A percentile compares a stretch with the other conserved stretches of the same genome.
phyloP scores from a whole-genome alignment of 2,329 filamentous ascomycete genomes.

The Elsinoe ampelina region DNA sequence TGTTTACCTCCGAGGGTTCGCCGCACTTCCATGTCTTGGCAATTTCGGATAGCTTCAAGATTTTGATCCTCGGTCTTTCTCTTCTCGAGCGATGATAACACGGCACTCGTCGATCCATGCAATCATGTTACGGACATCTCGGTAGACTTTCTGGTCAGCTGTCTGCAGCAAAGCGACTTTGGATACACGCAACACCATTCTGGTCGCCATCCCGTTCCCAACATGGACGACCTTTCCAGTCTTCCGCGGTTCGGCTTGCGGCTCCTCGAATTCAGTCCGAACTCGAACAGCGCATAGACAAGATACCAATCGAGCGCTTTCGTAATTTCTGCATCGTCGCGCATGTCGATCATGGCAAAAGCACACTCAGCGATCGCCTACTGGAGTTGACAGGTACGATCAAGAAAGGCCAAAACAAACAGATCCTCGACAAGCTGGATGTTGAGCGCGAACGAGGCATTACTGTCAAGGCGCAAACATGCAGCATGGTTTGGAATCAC shows the following conservation, averaged over 20 bases:
- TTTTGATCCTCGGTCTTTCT: background rate
- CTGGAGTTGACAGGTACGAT: constrained; percentile 94
- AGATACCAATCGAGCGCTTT: constrained; percentile 68
- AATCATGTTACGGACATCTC: constrained; percentile 34
- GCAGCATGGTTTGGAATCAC: constrained; percentile 91
- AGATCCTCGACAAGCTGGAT: constrained; percentile 93
- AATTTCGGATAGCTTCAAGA: background rate
- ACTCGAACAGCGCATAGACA: constrained; percentile 56
- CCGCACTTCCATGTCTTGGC: constrained; percentile 6
- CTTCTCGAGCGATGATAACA: background rate
- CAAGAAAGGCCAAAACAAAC: constrained; percentile 74
- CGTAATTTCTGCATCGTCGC: constrained; percentile 98
- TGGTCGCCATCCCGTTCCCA: background rate
- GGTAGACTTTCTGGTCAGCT: background rate
- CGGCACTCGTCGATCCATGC: constrained; percentile 32
- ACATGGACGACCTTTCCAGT: constrained; percentile 22
- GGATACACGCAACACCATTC: background rate
- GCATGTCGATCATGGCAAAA: constrained; percentile 98
- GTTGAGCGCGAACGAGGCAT: constrained; percentile 94
- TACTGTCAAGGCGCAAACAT: constrained; percentile 97
- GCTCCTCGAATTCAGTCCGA: constrained; percentile 36
- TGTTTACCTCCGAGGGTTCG: constrained; percentile 4
- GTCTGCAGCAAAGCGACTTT: background rate
- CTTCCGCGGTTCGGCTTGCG: constrained; percentile 26
- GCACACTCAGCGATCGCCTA: constrained; percentile 83